These are phyloP conservation scores for Paratinospora sagittata DNA, from an alignment of 164 flowering plant genomes.

Conservation along the genomic window DNA sequence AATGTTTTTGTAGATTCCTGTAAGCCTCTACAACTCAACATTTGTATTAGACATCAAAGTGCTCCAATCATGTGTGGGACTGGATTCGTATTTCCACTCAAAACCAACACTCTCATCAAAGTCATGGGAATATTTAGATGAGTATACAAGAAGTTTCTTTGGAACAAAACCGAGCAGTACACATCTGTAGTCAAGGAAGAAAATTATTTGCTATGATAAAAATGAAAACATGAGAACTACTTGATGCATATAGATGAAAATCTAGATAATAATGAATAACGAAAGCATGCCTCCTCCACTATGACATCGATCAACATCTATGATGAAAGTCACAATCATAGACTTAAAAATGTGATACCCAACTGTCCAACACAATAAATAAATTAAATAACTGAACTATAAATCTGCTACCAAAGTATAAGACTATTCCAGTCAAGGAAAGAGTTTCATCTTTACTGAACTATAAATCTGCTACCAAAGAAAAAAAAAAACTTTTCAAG, in stretches of 20 bases:
- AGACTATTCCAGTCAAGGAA: too few species aligned
- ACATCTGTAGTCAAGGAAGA: slow-evolving; percentile 44
- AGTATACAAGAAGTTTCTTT: slow-evolving; percentile 79
- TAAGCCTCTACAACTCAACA: slow-evolving; percentile 90
- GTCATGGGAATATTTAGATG: slow-evolving; percentile 89
- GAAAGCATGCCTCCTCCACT: background rate
- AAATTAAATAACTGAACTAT: too few species aligned
- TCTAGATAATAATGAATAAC: background rate
- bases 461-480: background rate
- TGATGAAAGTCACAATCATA: background rate
- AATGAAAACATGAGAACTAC: background rate
- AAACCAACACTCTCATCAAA: slow-evolving; percentile 89
- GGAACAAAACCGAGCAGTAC: slow-evolving; percentile 99
- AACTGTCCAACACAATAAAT: too few species aligned
- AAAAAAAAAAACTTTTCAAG: too few species aligned
- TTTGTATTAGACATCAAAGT: slow-evolving; percentile 93
- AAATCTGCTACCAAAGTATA: too few species aligned
- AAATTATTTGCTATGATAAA: background rate
- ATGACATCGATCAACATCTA: background rate
- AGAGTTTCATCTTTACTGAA: background rate
- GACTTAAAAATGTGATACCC: too few species aligned
- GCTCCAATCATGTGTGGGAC: slow-evolving; percentile 91
- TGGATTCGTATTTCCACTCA: slow-evolving; percentile 88
- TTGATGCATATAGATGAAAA: background rate
- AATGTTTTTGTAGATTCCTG: slow-evolving; percentile 87